These are phyloP conservation scores for Botrytis elliptica DNA, from an alignment of 2,329 filamentous ascomycete species.

Conservation along the genomic window DNA sequence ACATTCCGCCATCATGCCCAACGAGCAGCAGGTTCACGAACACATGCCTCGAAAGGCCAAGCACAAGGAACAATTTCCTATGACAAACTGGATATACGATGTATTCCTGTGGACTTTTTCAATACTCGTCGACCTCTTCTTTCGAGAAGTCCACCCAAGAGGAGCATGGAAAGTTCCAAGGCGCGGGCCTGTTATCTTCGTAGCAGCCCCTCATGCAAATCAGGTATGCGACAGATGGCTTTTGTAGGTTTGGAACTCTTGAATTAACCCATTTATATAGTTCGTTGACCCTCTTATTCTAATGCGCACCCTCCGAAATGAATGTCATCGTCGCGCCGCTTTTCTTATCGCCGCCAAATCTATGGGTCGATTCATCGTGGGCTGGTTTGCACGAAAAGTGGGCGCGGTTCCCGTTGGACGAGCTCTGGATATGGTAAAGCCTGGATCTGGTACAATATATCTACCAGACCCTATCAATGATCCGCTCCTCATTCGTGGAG, in stretches of 20 bases:
- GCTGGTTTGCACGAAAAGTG: constrained; percentile 77
- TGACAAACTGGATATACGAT: constrained; percentile 64
- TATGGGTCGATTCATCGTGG: constrained; percentile 85
- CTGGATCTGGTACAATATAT: constrained; percentile 77
- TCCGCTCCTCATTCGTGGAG: constrained; percentile 57
- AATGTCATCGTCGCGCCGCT: constrained; percentile 84
- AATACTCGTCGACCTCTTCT: constrained; percentile 92
- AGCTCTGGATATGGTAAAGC: constrained; percentile 83
- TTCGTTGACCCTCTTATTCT: constrained; percentile 95
- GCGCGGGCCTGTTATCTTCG: constrained; percentile 86
- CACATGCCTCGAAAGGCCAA: constrained; percentile 23
- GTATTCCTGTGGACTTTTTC: constrained; percentile 74
- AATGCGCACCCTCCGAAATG: constrained; percentile 80
- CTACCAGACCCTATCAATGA: constrained; percentile 84
- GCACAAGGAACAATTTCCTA: constrained; percentile 24
- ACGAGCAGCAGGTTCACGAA: constrained; percentile 24
- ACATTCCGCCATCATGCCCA: constrained; percentile 17
- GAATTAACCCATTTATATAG: constrained; percentile 45
- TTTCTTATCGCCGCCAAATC: constrained; percentile 96
- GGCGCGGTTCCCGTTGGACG: constrained; percentile 92
- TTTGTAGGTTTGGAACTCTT: constrained; percentile 9
- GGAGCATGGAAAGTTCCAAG: constrained; percentile 94
- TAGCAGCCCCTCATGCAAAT: constrained; percentile 95
- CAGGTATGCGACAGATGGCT: constrained; percentile 56
- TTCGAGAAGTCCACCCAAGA: constrained; percentile 92